Conservation (phyloP, 139 green algal species). For the Volvox reticuliferus region DNA sequence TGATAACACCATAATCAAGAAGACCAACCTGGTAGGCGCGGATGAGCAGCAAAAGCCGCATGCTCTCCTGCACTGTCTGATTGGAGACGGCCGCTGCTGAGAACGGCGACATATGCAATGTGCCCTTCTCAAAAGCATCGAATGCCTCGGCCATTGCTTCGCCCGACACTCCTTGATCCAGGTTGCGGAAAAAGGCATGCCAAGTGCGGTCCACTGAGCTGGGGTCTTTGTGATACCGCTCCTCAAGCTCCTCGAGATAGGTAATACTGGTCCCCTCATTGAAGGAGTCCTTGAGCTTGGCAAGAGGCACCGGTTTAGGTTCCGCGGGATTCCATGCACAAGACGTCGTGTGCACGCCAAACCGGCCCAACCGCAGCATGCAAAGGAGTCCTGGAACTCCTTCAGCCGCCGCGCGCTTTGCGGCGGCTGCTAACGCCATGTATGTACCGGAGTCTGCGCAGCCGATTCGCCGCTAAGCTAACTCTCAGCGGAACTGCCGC, state of each 20-base stretch:
- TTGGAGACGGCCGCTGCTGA: conserved; percentile 83
- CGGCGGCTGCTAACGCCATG: conserved; percentile 37
- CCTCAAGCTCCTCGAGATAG: conserved; percentile 94
- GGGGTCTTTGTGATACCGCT: conserved; percentile 85
- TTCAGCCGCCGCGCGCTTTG: conserved; percentile 36
- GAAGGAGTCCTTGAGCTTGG: conserved; percentile 95
- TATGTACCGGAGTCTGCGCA: not conserved
- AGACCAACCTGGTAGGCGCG: conserved; percentile 91
- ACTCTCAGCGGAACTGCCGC: not conserved
- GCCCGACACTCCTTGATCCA: conserved; percentile 83
- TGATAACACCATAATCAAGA: not conserved
- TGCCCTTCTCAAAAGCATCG: conserved; percentile 84
- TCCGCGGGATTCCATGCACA: conserved; percentile 5
- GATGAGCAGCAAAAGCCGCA: conserved; percentile 94
- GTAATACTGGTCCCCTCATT: conserved; percentile 90
- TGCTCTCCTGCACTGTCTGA: conserved; percentile 95
- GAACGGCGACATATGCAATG: conserved; percentile 72
- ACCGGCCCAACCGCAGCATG: not conserved
- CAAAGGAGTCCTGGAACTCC: not conserved
- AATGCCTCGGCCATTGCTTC: conserved; percentile 92
- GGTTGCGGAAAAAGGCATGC: conserved; percentile 88
- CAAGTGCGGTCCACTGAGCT: conserved; percentile 89
- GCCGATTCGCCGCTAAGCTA: not conserved
- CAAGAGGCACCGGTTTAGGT: conserved; percentile 85
- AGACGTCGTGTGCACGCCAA: not conserved